phyloP scores from a whole-genome alignment of 2,329 filamentous ascomycete genomes.

The Exophiala dermatitidis region DNA sequence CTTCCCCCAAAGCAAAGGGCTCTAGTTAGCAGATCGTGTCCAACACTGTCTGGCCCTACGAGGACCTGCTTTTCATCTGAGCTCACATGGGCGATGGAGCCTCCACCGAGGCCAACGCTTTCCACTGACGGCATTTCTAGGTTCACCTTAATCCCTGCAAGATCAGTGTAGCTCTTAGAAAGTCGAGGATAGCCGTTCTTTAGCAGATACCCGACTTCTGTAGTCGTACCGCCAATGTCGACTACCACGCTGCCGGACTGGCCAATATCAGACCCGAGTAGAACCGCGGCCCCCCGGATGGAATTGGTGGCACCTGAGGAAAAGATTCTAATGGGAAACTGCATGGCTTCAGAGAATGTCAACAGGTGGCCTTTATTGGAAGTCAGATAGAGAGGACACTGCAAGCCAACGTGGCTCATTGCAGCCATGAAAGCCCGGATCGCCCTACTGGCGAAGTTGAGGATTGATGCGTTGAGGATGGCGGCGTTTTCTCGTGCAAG shows the following conservation, averaged over 20 bases:
- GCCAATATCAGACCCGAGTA: conserved; percentile 49
- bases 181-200: conserved; percentile 57
- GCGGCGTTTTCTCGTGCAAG: conserved; percentile 58
- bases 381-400: conserved; percentile 54
- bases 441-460: conserved; percentile 51
- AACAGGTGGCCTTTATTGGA: conserved; percentile 59
- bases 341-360: conserved; percentile 43
- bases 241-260: conserved; percentile 47
- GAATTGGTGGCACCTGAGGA: conserved; percentile 58
- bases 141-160: conserved; percentile 53
- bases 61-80: conserved; percentile 30
- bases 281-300: conserved; percentile 56
- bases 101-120: conserved; percentile 52
- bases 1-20: conserved; percentile 48
- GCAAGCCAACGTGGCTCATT: conserved; percentile 44
- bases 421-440: conserved; percentile 51
- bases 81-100: conserved; percentile 40
- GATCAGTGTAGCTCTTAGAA: conserved; percentile 51
- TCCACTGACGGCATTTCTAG: conserved; percentile 52
- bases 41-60: conserved; percentile 52
- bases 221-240: conserved; percentile 61
- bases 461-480: conserved; percentile 58
- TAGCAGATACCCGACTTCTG: conserved; percentile 55
- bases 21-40: conserved; percentile 44
- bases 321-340: conserved; percentile 56